phyloP scores from a whole-genome alignment of 495 filamentous ascomycete genomes.

The Neurospora hispaniola region DNA sequence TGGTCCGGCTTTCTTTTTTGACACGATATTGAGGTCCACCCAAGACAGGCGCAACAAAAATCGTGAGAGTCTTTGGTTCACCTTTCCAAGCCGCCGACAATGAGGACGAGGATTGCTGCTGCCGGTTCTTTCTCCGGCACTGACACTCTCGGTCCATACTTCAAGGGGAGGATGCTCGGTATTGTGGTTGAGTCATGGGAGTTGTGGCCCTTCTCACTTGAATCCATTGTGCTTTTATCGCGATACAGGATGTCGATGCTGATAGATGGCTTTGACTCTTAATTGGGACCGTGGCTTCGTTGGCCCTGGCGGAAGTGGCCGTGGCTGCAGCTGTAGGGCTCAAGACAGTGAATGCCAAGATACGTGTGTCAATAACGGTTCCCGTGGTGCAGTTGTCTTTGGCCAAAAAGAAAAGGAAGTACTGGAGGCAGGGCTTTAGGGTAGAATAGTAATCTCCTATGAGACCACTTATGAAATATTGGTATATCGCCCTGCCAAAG shows the following conservation, averaged over 20 bases:
- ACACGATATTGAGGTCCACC: neutral
- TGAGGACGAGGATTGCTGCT: neutral
- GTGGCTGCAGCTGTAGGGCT: neutral
- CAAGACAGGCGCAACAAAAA: neutral
- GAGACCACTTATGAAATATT: neutral
- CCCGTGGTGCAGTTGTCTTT: neutral
- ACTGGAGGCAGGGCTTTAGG: neutral
- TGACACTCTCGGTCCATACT: neutral
- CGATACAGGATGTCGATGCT: neutral
- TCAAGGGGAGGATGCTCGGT: neutral
- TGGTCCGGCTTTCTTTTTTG: no score
- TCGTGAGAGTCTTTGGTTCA: neutral
- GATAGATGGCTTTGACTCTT: neutral
- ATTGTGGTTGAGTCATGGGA: neutral
- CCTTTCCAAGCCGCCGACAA: neutral
- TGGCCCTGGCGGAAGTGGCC: neutral
- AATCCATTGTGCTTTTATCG: neutral
- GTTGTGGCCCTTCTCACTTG: neutral
- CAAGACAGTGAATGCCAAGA: neutral
- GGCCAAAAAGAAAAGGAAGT: neutral
- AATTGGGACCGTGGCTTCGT: neutral
- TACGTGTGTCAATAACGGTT: neutral
- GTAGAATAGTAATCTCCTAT: neutral
- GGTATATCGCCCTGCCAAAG: neutral
- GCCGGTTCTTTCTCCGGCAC: neutral